Evolutionary conservation across 148 eudicot genomes (phyloP), one percentile per base, ranked within the genome.

Genomic region (Diospyros kaki): DNA sequence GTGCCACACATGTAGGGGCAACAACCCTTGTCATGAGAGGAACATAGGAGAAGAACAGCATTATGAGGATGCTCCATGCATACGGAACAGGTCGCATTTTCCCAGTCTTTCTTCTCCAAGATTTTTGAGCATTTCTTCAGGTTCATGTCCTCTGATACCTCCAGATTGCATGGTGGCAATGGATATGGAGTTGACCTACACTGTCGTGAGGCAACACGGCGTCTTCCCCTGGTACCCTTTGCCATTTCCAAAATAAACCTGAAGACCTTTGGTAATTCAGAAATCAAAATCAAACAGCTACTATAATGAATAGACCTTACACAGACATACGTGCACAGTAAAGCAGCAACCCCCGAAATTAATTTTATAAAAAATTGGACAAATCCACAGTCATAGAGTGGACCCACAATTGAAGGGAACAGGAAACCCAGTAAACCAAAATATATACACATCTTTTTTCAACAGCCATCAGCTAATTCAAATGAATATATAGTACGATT

Each of bases 1-100:
- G 92, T 89, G 59, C 90, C 88, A 74, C 92, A 89, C 92, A 89
- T 89, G 71, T 89, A 89, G 77, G 92, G 90, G 41, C 88, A 86
- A 64, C 92, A 89, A 38, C 92, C 92, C 64, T 84, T 89, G 71
- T 86, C 88, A 44, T 89, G 85, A 13, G 92, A 89, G 77, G 92
- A 86, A 60, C 92, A 89, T 48, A 89, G 69, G 73, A 86, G 92
- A 54, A 89, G 92, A 70, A 89, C 92, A 18, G 90, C 92, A 62
- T 83, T 89, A 80, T 89, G 92, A 45, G 92, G 92, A 73, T 53
- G 83, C 75, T 89, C 92, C 88, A 89, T 89, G 85, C 92, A 89
- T 6, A 89, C 92, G 0, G 92, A 84, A 64, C 92, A 89, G 7
- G 83, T 89, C 11, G 83, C 84, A 28, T 86, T 90, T 83, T 84